These are phyloP conservation scores for Gracilaria domingensis DNA, from an alignment of 23 red algal genomes.

Conservation along the genomic window DNA sequence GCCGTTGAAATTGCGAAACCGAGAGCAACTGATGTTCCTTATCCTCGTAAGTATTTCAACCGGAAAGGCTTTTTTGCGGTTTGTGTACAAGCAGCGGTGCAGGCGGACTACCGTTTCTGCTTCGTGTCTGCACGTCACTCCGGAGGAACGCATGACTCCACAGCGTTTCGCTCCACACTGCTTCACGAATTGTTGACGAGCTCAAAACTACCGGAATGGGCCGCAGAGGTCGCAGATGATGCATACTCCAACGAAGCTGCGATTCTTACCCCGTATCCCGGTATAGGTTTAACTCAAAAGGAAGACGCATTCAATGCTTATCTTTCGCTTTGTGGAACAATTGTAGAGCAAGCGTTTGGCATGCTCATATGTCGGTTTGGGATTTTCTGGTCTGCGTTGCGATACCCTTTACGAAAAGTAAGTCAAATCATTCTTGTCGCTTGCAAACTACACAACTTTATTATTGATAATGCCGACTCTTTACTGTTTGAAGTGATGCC, in stretches of 20 bases:
- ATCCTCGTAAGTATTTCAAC: neutral
- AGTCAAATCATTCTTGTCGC: conserved; percentile 11
- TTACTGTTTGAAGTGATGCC: neutral
- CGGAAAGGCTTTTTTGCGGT: neutral
- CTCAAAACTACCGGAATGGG: too few relatives aligned
- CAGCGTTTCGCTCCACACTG: too few relatives aligned
- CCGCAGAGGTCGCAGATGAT: too few relatives aligned
- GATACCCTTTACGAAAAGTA: neutral
- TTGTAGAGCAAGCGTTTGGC: neutral
- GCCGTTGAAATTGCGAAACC: neutral
- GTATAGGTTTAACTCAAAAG: too few relatives aligned
- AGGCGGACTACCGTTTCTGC: neutral
- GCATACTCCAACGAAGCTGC: too few relatives aligned
- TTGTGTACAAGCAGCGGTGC: neutral
- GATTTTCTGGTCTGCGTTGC: neutral
- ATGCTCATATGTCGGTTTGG: neutral
- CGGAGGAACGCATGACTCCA: too few relatives aligned
- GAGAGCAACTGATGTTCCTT: neutral
- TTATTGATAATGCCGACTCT: conserved; percentile 1
- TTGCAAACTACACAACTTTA: conserved; percentile 48
- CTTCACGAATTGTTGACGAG: too few relatives aligned
- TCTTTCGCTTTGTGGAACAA: neutral
- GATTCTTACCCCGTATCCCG: too few relatives aligned
- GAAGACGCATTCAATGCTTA: neutral
- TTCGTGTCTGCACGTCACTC: too few relatives aligned